phyloP scores from a whole-genome alignment of 2,329 filamentous ascomycete genomes.

The Colletotrichum orchidophilum region DNA sequence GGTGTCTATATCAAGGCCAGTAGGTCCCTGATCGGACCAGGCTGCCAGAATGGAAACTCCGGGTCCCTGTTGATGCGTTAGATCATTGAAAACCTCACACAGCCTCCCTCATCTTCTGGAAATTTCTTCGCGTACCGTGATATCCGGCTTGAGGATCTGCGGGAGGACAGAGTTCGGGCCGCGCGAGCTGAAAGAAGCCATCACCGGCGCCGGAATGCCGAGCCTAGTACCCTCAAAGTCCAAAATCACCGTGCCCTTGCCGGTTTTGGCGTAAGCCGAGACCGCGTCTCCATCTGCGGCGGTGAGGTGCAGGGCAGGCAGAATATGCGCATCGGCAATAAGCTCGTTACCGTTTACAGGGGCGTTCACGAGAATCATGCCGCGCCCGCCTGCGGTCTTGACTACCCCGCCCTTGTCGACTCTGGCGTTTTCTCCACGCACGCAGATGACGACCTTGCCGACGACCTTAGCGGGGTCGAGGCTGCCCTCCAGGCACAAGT shows the following conservation, averaged over 20 bases:
- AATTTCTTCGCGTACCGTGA: constrained; percentile 7
- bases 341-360: constrained; percentile 1
- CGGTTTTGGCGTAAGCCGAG: constrained; percentile 6
- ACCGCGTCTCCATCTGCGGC: constrained; percentile 1
- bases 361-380: constrained; percentile 17
- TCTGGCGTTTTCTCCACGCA: background rate
- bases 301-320: constrained; percentile 16
- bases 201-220: constrained; percentile 21
- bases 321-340: constrained; percentile 8
- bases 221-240: constrained; percentile 20
- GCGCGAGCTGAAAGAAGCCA: constrained; percentile 31
- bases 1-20: background rate
- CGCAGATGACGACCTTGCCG: constrained; percentile 7
- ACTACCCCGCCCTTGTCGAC: constrained; percentile 3
- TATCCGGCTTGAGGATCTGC: constrained; percentile 30
- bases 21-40: constrained; percentile 13
- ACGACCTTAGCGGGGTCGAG: constrained; percentile 13
- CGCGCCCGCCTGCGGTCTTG: constrained; percentile 10
- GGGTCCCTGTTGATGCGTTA: background rate
- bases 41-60: constrained; percentile 31
- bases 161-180: constrained; percentile 22
- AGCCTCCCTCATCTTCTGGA: background rate
- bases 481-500: background rate
- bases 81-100: background rate
- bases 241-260: background rate